Base-by-base conservation (phyloP, 306 rosid species). In the Bauhinia variegata region DNA sequence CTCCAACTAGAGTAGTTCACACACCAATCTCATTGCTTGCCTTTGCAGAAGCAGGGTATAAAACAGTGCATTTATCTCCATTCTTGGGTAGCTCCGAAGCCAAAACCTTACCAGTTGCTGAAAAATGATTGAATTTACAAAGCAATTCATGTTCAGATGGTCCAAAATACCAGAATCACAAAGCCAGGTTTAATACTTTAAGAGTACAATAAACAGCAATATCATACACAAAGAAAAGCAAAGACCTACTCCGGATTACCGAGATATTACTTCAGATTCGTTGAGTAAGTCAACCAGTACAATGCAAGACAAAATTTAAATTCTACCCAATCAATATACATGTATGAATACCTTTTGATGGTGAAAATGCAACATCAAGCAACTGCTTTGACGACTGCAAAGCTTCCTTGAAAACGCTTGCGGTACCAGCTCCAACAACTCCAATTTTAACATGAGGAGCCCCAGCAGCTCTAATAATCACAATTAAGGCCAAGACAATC, bases 381-480 rank as follows among this genome's bases (percentile, higher is more conserved):
- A 83, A 75, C 30, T 34, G 85, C 48, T 78, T 71, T 31, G 86
- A 78, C 28, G 91, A 83, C 82, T 58, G 84, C 60, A 74, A 56
- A 68, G 70, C 79, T 37, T 91, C 89, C 47, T 91, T 83, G 80
- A 95, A 90, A 72, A 90, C 74, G 76, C 87, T 85, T 54, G 92
- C 97, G 48, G 99, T 95, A 62, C 99, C 99, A 77, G 92, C 80
- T 74, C 97, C 99, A 66, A 95, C 97, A 50, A 84, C 99, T 10
- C 95, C 91, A 36, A 95, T 70, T 60, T 75, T 88, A 63, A 84
- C 92, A 61, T 52, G 77, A 58, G 99, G 99, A 72, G 71, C 76
- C 70, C 95, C 99, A 14, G 97, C 88, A 18, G 83, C 81, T 91
- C 99, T 95, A 68, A 68, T 73, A 47, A 71, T 80, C 71, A 72